phyloP scores from a whole-genome alignment of 2,329 filamentous ascomycete genomes.

The Hypomyces rosellus region DNA sequence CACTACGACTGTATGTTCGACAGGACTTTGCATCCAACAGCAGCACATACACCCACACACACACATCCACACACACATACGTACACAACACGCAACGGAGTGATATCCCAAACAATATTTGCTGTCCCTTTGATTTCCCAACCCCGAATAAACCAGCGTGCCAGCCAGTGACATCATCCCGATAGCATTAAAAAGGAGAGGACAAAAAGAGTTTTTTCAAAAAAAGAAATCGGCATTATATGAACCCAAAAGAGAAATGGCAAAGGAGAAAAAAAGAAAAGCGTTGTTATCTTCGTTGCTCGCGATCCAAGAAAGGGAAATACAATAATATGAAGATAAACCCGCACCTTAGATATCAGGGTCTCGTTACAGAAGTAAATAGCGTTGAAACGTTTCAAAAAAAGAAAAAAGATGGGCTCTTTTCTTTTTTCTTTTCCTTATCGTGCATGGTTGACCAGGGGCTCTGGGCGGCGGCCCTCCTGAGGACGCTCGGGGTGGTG shows the following conservation, averaged over 20 bases:
- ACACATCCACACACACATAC: too few relatives aligned
- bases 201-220: neutral
- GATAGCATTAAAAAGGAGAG: neutral
- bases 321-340: constrained; percentile 3
- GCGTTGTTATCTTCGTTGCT: neutral
- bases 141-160: neutral
- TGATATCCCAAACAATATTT: neutral
- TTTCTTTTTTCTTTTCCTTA: constrained; percentile 3
- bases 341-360: constrained; percentile 1
- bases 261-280: constrained; percentile 1
- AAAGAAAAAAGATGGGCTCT: neutral
- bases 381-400: neutral
- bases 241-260: neutral
- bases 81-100: neutral
- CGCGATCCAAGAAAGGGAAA: neutral
- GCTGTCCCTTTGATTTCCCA: neutral
- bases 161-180: neutral
- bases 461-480: constrained; percentile 17
- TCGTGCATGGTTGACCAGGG: constrained; percentile 25
- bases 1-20: neutral
- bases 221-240: neutral
- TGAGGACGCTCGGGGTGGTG: constrained; percentile 10
- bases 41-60: neutral
- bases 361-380: constrained; percentile 3
- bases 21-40: neutral